phyloP scores from a whole-genome alignment of 2,329 filamentous ascomycete species.

The Phialocephala sp. region DNA sequence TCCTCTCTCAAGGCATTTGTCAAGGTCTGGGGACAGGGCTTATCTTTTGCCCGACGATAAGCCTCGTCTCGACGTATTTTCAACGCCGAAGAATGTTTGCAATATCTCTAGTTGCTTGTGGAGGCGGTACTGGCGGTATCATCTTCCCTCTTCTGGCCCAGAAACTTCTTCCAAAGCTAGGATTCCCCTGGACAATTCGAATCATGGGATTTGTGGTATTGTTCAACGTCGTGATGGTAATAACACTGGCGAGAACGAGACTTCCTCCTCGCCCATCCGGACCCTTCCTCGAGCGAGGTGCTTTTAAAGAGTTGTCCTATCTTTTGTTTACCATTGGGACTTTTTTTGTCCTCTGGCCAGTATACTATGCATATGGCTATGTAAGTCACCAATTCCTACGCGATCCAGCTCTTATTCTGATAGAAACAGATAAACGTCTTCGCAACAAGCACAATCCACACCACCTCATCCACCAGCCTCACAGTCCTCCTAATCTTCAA shows the following conservation, averaged over 20 bases:
- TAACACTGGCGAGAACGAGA: conserved; percentile 38
- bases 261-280: conserved; percentile 43
- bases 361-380: conserved; percentile 68
- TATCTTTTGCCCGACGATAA: conserved; percentile 68
- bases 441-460: conserved; percentile 1
- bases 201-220: conserved; percentile 50
- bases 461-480: neutral
- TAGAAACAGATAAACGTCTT: conserved; percentile 10
- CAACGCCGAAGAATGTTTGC: conserved; percentile 41
- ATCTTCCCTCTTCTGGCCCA: conserved; percentile 50
- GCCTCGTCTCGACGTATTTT: conserved; percentile 61
- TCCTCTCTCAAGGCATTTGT: conserved; percentile 60
- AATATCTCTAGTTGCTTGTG: conserved; percentile 42
- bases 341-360: conserved; percentile 45
- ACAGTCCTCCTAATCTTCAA: conserved; percentile 34
- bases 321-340: conserved; percentile 51
- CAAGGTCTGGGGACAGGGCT: conserved; percentile 55
- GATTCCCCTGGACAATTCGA: conserved; percentile 50
- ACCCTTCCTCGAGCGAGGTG: conserved; percentile 48
- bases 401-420: neutral
- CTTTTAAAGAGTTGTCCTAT: conserved; percentile 47
- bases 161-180: conserved; percentile 45
- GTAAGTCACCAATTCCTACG: conserved; percentile 16
- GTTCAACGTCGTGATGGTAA: conserved; percentile 44
- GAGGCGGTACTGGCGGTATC: conserved; percentile 46